A percentile compares a stretch with the other conserved stretches of the same genome.
phyloP scores from a whole-genome alignment of 1,139 yeast genomes.

The Suzukiozyma palmioleophila region DNA sequence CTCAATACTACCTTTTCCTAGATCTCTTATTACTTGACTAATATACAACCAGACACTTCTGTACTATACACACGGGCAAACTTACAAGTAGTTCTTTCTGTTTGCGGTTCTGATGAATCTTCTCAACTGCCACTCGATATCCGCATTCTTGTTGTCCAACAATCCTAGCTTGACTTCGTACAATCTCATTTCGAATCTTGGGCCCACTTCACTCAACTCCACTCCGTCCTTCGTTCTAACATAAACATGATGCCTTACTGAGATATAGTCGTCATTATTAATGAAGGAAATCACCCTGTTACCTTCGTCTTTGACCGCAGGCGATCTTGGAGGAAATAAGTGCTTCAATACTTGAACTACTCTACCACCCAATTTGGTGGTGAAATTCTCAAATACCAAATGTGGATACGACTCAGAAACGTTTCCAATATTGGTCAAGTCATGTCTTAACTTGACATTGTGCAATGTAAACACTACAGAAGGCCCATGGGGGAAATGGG shows the following conservation, averaged over 20 bases:
- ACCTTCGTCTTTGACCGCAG: slow-evolving; percentile 68
- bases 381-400: slow-evolving; percentile 85
- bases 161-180: slow-evolving; percentile 88
- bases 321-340: slow-evolving; percentile 84
- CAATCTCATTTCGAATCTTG: slow-evolving; percentile 95
- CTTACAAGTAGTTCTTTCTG: slow-evolving; percentile 77
- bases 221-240: slow-evolving; percentile 85
- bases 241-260: slow-evolving; percentile 93
- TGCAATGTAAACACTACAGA: slow-evolving; percentile 92
- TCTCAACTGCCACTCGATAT: slow-evolving; percentile 92
- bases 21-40: background rate
- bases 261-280: slow-evolving; percentile 84
- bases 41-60: background rate
- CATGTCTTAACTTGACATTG: slow-evolving; percentile 92
- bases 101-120: slow-evolving; percentile 93
- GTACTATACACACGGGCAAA: slow-evolving; percentile 2
- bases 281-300: slow-evolving; percentile 88
- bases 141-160: slow-evolving; percentile 94
- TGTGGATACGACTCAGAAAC: slow-evolving; percentile 93
- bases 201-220: slow-evolving; percentile 94
- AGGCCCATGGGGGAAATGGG: slow-evolving; percentile 98
- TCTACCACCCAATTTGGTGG: slow-evolving; percentile 78
- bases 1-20: background rate
- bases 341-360: slow-evolving; percentile 80
- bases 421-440: slow-evolving; percentile 79